Base-by-base conservation (phyloP, 129 eudicot genomes). In the Escallonia rubra region DNA sequence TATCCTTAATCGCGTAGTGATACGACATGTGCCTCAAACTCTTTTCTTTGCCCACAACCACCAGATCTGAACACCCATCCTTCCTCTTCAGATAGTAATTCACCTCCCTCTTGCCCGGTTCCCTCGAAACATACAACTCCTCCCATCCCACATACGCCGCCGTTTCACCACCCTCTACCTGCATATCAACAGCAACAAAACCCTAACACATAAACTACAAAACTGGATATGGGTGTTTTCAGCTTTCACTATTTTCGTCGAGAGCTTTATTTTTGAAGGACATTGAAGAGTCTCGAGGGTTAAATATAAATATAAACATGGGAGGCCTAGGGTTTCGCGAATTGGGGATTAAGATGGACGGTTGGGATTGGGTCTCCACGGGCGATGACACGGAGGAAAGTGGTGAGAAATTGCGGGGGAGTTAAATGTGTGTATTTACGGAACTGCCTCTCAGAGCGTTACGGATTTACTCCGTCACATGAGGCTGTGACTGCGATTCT, bases 41-140 rank as follows among this genome's bases (percentile, higher is more conserved):
- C 65, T 73, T 88, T 84, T 91, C 89, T 76, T 92, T 86, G 0
- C 95, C 98, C 10, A 83, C 73, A 3, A 92, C 94, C 15, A 74
- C 96, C 64, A 88, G 79, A 83, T 79, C 98, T 63, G 74, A 66
- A 11, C 61, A 78, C 7, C 96, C 96, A 65, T 74, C 83, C 55
- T 67, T 59, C 34, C 83, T 76, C 50, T 83, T 81, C 72, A 91
- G 58, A 67, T 77, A 77, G 42, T 79, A 91, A 16, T 76, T 77
- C 7, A 79, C 86, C 79, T 83, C 98, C 62, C 73, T 74, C 69
- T 71, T 80, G 54, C 86, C 95, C 69, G 67, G 71, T 3, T 72
- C 79, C 7, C 61, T 69, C 50, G 80, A 74, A 0, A 73, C 83
- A 51, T 48, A 57, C 71, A 80, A 78, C 88, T 91, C 96, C 55